Conservation (phyloP, 2,329 filamentous ascomycete species). For the Colletotrichum shisoi region DNA sequence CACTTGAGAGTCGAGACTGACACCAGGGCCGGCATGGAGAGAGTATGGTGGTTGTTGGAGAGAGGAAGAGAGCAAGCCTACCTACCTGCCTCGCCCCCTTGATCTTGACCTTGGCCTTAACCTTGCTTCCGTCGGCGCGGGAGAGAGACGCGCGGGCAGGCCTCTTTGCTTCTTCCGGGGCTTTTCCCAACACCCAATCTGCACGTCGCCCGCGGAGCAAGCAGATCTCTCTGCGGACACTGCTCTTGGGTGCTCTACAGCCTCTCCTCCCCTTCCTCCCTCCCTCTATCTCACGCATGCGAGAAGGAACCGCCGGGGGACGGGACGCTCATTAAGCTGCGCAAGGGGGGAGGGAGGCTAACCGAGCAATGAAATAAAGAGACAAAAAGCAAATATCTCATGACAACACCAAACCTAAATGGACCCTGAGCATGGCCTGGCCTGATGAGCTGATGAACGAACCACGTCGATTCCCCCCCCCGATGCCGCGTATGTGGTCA, state of each 20-base stretch:
- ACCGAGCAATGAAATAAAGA: background rate
- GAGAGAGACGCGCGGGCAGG: too few species aligned
- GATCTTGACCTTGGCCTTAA: too few species aligned
- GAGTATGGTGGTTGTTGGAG: too few species aligned
- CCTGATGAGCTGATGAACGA: slow-evolving; percentile 31
- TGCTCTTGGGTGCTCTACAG: slow-evolving; percentile 1
- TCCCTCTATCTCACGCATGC: slow-evolving; percentile 11
- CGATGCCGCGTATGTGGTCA: background rate
- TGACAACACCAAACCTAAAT: slow-evolving; percentile 17
- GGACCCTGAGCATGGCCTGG: slow-evolving; percentile 13
- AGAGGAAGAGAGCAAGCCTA: background rate
- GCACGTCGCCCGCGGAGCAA: slow-evolving; percentile 3
- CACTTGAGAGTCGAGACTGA: background rate
- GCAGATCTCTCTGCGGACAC: background rate
- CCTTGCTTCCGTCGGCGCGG: slow-evolving; percentile 7
- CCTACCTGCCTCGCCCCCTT: background rate
- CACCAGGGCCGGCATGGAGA: too few species aligned
- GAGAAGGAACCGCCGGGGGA: background rate
- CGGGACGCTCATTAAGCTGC: background rate
- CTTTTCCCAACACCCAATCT: slow-evolving; percentile 11
- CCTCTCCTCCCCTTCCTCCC: too few species aligned
- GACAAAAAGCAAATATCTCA: slow-evolving; percentile 32
- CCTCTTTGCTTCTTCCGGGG: slow-evolving; percentile 24
- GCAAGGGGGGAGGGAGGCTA: background rate
- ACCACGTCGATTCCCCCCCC: slow-evolving; percentile 16